Evolutionary conservation across 495 filamentous ascomycete genomes (phyloP).

Genomic region (Rusavskia elegans): DNA sequence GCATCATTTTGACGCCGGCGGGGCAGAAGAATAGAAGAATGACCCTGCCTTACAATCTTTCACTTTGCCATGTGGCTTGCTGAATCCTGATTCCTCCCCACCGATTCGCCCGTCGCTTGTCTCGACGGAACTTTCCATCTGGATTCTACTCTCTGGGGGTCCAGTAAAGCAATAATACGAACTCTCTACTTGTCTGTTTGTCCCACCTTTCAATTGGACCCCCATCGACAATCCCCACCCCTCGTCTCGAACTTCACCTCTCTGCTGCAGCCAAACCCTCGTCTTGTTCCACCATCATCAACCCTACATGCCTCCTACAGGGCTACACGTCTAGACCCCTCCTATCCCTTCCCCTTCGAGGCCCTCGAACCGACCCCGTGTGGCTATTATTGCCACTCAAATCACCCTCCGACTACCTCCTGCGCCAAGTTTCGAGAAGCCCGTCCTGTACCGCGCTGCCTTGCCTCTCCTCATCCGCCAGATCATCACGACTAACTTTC

Average conservation of each 20-base stretch:
- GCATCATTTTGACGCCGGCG: too few relatives aligned
- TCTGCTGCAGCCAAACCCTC: neutral
- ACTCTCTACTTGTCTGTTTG: neutral
- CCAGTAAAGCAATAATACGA: too few relatives aligned
- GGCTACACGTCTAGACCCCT: neutral
- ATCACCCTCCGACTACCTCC: too few relatives aligned
- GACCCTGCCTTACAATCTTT: too few relatives aligned
- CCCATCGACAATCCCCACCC: neutral
- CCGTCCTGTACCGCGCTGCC: too few relatives aligned
- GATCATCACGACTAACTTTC: neutral
- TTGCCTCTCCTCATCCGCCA: neutral
- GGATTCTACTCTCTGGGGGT: neutral
- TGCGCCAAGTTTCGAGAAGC: too few relatives aligned
- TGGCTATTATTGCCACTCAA: neutral
- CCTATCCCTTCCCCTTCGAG: neutral
- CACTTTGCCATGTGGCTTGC: too few relatives aligned
- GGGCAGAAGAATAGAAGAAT: too few relatives aligned
- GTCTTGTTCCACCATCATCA: slow-evolving; percentile 1
- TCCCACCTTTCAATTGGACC: neutral
- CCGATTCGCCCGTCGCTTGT: neutral
- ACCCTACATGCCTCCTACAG: too few relatives aligned
- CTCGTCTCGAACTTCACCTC: neutral
- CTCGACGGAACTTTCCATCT: neutral
- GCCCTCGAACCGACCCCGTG: neutral
- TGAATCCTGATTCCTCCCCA: too few relatives aligned